These are phyloP conservation scores for Parasarocladium wereldwijsianum DNA, from an alignment of 2,329 filamentous ascomycete species.

Conservation along the genomic window DNA sequence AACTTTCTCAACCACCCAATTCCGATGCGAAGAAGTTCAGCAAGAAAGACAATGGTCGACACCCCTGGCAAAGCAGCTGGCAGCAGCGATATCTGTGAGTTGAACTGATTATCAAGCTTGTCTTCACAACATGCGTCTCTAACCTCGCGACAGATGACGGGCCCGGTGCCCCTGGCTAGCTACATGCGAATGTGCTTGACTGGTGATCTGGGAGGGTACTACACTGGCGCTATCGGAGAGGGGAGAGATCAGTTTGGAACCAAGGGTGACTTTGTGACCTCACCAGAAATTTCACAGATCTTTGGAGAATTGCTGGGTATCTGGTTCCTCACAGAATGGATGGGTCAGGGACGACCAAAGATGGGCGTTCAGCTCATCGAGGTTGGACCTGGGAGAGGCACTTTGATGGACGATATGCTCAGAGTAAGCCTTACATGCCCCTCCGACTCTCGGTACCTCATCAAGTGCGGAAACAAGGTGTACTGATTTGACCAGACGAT, in stretches of 20 bases:
- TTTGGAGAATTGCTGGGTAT: constrained; percentile 91
- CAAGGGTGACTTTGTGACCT: constrained; percentile 91
- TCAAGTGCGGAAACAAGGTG: constrained; percentile 1
- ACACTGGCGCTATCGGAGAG: constrained; percentile 57
- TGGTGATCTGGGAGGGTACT: constrained; percentile 81
- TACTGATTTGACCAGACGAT: constrained; percentile 48
- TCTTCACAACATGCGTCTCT: neutral
- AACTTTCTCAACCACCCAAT: constrained; percentile 13
- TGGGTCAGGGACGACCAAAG: constrained; percentile 65
- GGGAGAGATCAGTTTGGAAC: constrained; percentile 77
- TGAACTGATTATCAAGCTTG: neutral
- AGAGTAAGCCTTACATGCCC: constrained; percentile 51
- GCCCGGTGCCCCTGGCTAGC: constrained; percentile 78
- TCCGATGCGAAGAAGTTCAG: constrained; percentile 9
- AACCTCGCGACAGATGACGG: constrained; percentile 44
- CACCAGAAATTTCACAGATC: constrained; percentile 91
- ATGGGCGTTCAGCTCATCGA: constrained; percentile 80
- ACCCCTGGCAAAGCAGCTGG: constrained; percentile 74
- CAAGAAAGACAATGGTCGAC: constrained; percentile 71
- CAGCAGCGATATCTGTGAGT: constrained; percentile 68
- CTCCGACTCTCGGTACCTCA: too few species aligned
- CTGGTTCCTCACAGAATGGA: constrained; percentile 95
- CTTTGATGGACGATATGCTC: constrained; percentile 92
- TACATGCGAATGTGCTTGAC: constrained; percentile 99
- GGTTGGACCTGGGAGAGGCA: constrained; percentile 84